A percentile compares a stretch with the other conserved stretches of the same genome.
phyloP scores from a whole-genome alignment of 1,139 yeast genomes.

The Scheffersomyces insectosa region DNA sequence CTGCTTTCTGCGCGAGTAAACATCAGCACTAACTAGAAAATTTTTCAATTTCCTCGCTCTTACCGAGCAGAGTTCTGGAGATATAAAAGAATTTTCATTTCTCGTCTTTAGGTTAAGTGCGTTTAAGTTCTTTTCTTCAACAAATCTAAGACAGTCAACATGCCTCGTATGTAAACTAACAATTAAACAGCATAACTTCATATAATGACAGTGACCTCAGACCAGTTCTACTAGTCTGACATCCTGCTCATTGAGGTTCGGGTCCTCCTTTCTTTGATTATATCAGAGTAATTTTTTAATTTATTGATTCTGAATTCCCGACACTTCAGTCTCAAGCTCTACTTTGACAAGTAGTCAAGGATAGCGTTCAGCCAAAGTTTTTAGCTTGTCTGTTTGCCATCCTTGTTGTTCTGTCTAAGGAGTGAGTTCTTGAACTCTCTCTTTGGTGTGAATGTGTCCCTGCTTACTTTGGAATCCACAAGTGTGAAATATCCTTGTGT shows the following conservation, averaged over 20 bases:
- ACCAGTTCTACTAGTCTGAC: slow-evolving; percentile 1
- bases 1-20: background rate
- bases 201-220: background rate
- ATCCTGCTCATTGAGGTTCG: slow-evolving; percentile 54
- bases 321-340: slow-evolving; percentile 69
- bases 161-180: slow-evolving; percentile 55
- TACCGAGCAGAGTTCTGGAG: slow-evolving; percentile 1
- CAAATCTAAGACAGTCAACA: slow-evolving; percentile 32
- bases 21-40: background rate
- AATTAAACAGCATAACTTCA: slow-evolving; percentile 5
- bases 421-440: too few relatives aligned
- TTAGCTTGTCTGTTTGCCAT: too few relatives aligned
- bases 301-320: slow-evolving; percentile 74
- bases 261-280: slow-evolving; percentile 57
- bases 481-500: too few relatives aligned
- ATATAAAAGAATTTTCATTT: slow-evolving; percentile 7
- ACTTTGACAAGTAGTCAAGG: slow-evolving; percentile 3
- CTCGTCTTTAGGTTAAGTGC: slow-evolving; percentile 3
- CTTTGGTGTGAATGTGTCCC: too few relatives aligned
- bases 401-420: too few relatives aligned
- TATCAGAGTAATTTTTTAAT: slow-evolving; percentile 26
- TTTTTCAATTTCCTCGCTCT: slow-evolving; percentile 7
- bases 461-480: too few relatives aligned
- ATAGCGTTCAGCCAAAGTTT: too few relatives aligned
- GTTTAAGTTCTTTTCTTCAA: slow-evolving; percentile 12